Evolutionary conservation across 495 filamentous ascomycete species (phyloP).

Genomic region (Elasticomyces elasticus): DNA sequence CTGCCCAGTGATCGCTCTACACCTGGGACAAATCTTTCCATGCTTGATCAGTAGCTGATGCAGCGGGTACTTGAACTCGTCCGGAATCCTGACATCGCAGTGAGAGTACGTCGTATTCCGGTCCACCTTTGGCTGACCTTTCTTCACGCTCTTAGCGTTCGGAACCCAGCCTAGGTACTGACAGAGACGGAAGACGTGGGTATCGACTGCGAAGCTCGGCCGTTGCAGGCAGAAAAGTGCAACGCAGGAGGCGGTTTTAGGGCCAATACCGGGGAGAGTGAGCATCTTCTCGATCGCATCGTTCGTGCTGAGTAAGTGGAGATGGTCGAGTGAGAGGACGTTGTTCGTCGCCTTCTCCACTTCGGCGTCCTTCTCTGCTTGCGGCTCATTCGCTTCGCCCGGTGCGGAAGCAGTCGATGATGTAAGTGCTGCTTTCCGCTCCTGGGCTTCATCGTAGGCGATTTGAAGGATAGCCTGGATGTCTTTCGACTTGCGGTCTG

Average conservation of each 20-base stretch:
- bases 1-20: conserved; percentile 46
- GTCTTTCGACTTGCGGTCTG: conserved; percentile 58
- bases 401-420: conserved; percentile 15
- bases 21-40: conserved; percentile 70
- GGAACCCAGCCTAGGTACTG: conserved; percentile 83
- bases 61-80: conserved; percentile 78
- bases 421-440: conserved; percentile 34
- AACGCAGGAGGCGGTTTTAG: conserved; percentile 80
- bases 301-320: conserved; percentile 55
- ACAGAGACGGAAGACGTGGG: conserved; percentile 53
- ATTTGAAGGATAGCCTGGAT: conserved; percentile 76
- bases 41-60: conserved; percentile 83
- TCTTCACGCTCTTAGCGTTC: conserved; percentile 8
- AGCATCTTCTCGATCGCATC: conserved; percentile 65
- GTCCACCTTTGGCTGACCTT: conserved; percentile 44
- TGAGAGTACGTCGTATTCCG: conserved; percentile 69
- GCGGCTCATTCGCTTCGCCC: conserved; percentile 32
- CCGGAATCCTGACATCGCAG: conserved; percentile 68
- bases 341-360: conserved; percentile 46
- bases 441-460: conserved; percentile 60
- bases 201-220: conserved; percentile 37
- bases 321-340: conserved; percentile 64
- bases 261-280: conserved; percentile 74
- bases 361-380: conserved; percentile 40
- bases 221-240: conserved; percentile 43